Evolutionary conservation across 2,329 filamentous ascomycete genomes (phyloP), one percentile per base, ranked within the genome.

Genomic region (Colletotrichum musae): DNA sequence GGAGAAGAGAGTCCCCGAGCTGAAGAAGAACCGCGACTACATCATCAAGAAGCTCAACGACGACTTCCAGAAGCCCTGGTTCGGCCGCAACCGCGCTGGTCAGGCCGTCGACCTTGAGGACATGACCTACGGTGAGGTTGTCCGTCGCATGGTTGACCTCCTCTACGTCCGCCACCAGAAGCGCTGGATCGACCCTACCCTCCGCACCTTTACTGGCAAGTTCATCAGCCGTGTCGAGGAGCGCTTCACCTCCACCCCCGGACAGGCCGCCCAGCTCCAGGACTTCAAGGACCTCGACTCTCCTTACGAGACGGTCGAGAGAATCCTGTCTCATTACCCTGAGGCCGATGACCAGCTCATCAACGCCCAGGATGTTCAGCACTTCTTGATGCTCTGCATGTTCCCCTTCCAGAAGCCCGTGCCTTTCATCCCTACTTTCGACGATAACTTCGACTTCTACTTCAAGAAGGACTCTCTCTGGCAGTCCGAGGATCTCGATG

Each of bases 381-480:
- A 98, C 83, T 98, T 99, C 87, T 83, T 99, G 62, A 87, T 97
- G 41, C 91, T 99, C 51, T 98, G 95, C 87, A 92, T 96, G 83
- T 92, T 94, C 45, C 93, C 93, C 56, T 92, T 92, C 48, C 96
- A 99, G 86, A 99, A 99, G 88, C 96, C 96, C 2, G 93, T 97
- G 32, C 96, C 95, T 0, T 99, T 99, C 79, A 95, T 99, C 36
- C 96, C 96, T 5, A 87, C 93, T n/a, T 87, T 99, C 24, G 96
- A 99, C 76, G 94, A 97, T 72, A 97, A 95, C 79, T 99, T 99
- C 74, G 96, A 99, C 79, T 97, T 97, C 84, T 99, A 94, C 86
- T 99, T 99, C 92, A 99, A 99, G 91, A 99, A 99, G 86, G 96
- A 99, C 81, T 99, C 96, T 1, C 88, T 99, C 7, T 99, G 96